phyloP scores from a whole-genome alignment of 192 early-diverging fungal genomes.

The Gigaspora rosea region DNA sequence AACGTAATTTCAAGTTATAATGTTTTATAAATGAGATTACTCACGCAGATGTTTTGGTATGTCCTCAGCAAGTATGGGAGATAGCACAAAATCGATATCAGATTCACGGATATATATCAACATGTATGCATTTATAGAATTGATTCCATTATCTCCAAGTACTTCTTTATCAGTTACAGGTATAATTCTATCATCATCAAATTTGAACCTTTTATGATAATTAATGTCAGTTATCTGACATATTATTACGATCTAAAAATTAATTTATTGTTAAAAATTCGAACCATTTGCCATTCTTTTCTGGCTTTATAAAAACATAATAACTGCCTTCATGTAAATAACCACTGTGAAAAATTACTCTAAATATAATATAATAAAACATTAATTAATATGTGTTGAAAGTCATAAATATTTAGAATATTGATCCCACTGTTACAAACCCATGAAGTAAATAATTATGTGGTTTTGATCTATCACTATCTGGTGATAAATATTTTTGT shows the following conservation, averaged over 20 bases:
- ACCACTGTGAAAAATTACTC: conserved; percentile 94
- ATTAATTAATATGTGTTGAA: neutral
- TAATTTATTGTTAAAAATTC: neutral
- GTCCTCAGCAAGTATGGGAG: conserved; percentile 64
- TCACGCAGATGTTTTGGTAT: conserved; percentile 80
- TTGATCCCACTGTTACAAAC: conserved; percentile 39
- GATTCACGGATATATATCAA: conserved; percentile 91
- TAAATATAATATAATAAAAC: conserved; percentile 31
- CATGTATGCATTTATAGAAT: conserved; percentile 99
- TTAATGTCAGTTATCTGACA: neutral
- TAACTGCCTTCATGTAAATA: conserved; percentile 93
- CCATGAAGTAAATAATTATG: conserved; percentile 89
- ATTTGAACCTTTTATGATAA: neutral
- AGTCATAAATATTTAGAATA: neutral
- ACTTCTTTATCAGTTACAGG: conserved; percentile 79
- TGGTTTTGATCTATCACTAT: conserved; percentile 60
- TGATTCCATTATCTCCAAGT: conserved; percentile 93
- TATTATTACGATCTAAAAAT: neutral
- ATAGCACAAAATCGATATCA: conserved; percentile 49
- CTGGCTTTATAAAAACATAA: conserved; percentile 87
- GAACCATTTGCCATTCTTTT: conserved; percentile 75
- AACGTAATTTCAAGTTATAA: neutral
- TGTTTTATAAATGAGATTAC: neutral
- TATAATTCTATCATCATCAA: conserved; percentile 51
- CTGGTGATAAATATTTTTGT: conserved; percentile 72